Evolutionary conservation across 2,329 filamentous ascomycete genomes (phyloP).

Genomic region (Orbilia quercus): DNA sequence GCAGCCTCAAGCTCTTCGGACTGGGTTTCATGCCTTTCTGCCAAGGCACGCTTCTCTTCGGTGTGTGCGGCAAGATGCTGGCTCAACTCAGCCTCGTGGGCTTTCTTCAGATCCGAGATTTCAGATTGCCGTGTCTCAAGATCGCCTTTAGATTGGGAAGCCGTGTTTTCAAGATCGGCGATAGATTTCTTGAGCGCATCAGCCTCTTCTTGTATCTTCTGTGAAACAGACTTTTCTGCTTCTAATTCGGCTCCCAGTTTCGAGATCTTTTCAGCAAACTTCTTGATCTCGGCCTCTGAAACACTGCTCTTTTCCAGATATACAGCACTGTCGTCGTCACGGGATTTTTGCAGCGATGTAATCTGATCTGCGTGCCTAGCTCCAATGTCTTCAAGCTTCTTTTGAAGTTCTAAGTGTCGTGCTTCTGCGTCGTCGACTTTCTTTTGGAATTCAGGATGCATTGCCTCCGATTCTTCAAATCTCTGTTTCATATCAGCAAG

Average conservation of each 20-base stretch:
- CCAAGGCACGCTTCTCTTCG: conserved; percentile 43
- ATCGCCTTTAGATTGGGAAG: conserved; percentile 51
- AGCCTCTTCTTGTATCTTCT: conserved; percentile 26
- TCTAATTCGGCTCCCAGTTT: conserved; percentile 36
- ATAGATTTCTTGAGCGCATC: conserved; percentile 35
- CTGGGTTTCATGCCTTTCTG: conserved; percentile 38
- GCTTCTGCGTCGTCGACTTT: conserved; percentile 16
- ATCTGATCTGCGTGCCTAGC: conserved; percentile 17
- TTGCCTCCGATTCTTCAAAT: conserved; percentile 24
- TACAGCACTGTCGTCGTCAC: conserved; percentile 12
- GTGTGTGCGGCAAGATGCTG: conserved; percentile 43
- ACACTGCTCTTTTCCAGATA: conserved; percentile 23
- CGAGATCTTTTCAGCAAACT: conserved; percentile 33
- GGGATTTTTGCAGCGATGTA: conserved; percentile 10
- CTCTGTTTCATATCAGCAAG: conserved; percentile 6
- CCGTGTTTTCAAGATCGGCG: conserved; percentile 35
- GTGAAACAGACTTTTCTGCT: conserved; percentile 39
- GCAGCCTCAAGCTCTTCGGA: conserved; percentile 31
- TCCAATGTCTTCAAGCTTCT: conserved; percentile 15
- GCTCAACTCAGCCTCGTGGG: conserved; percentile 39
- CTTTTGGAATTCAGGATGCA: conserved; percentile 9
- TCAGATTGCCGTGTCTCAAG: conserved; percentile 41
- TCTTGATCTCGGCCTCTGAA: conserved; percentile 29
- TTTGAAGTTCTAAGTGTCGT: conserved; percentile 7
- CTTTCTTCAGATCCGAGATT: conserved; percentile 34